A percentile compares a stretch with the other conserved stretches of the same genome.
These are phyloP conservation scores for Aspergillus ochraceus DNA, from an alignment of 2,329 filamentous ascomycete species.

Conservation along the genomic window DNA sequence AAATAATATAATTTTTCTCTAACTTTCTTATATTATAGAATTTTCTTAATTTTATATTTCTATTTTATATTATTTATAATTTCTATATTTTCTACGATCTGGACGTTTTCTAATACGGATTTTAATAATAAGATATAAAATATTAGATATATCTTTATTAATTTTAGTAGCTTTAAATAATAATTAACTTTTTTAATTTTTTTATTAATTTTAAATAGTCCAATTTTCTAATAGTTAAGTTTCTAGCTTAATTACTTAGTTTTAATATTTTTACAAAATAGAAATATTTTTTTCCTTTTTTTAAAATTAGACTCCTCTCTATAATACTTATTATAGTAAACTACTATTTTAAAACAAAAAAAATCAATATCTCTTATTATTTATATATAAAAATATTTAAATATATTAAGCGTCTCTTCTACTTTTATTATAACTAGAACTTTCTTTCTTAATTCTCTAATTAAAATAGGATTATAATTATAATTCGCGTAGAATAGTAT, in stretches of 20 bases:
- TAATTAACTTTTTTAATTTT: too few relatives aligned
- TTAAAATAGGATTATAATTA: not conserved
- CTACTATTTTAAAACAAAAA: not conserved
- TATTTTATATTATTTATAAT: too few relatives aligned
- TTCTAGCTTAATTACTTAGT: not conserved
- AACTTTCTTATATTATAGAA: too few relatives aligned
- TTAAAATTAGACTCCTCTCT: not conserved
- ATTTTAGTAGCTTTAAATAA: not conserved
- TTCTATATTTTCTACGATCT: too few relatives aligned
- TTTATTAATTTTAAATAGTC: too few relatives aligned
- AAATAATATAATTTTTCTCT: too few relatives aligned
- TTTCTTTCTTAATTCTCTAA: not conserved
- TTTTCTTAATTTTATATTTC: too few relatives aligned
- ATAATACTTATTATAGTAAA: not conserved
- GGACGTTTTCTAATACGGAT: too few relatives aligned
- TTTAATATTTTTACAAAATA: conserved; percentile 1
- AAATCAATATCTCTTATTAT: not conserved
- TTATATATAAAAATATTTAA: not conserved
- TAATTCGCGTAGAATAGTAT: not conserved
- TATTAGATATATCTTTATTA: too few relatives aligned
- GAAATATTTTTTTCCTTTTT: not conserved
- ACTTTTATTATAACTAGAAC: not conserved
- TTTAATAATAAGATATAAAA: too few relatives aligned
- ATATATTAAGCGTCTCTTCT: not conserved
- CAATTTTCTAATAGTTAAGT: not conserved